A percentile compares a stretch with the other conserved stretches of the same genome.
Conservation (phyloP, 768 basidiomycete genomes). For the Hypholoma sublateritium region DNA sequence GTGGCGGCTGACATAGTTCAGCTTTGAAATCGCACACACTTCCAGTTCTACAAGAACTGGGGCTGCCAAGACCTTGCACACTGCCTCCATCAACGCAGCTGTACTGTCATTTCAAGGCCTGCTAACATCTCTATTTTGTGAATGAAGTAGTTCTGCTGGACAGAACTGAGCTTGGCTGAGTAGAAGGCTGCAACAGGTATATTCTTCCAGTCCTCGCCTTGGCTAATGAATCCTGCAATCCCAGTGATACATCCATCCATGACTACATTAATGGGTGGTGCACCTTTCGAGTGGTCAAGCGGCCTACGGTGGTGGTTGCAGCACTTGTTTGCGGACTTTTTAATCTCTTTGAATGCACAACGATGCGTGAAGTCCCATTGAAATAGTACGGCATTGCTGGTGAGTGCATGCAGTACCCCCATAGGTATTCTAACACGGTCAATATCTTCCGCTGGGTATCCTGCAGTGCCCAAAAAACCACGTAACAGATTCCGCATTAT, state of each 20-base stretch:
- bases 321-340: constrained; percentile 15
- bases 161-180: constrained; percentile 29
- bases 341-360: constrained; percentile 30
- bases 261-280: constrained; percentile 22
- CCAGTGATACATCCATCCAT: constrained; percentile 27
- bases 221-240: constrained; percentile 22
- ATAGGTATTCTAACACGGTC: constrained; percentile 31
- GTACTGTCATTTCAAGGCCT: constrained; percentile 23
- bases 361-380: constrained; percentile 21
- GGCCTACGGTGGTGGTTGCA: constrained; percentile 18
- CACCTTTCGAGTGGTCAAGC: constrained; percentile 11
- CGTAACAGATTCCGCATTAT: constrained; percentile 25
- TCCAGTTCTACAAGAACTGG: constrained; percentile 9
- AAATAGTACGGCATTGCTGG: constrained; percentile 16
- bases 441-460: constrained; percentile 29
- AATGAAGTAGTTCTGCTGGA: constrained; percentile 35
- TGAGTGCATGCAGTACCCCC: constrained; percentile 22
- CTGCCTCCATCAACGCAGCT: not conserved
- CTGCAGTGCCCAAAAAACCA: constrained; percentile 25
- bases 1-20: not conserved
- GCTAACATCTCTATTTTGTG: constrained; percentile 36
- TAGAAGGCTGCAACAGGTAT: constrained; percentile 27
- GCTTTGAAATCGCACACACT: not conserved
- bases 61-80: not conserved
- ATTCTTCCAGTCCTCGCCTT: constrained; percentile 17